These are phyloP conservation scores for Clarkia xantiana DNA, from an alignment of 345 rosid species.

Conservation along the genomic window DNA sequence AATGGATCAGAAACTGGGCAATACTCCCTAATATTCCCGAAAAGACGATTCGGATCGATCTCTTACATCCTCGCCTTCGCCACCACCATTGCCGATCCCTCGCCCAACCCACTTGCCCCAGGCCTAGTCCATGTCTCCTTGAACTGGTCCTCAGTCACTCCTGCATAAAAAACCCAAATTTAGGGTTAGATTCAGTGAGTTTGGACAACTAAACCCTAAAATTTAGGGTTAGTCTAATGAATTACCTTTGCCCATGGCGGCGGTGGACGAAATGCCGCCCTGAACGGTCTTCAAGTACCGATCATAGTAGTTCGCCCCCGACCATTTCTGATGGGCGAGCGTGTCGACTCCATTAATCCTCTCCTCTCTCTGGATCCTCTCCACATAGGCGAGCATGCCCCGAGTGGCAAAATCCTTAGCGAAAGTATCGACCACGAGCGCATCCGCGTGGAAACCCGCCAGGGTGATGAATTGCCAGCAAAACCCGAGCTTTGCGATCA, in stretches of 20 bases:
- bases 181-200: neutral
- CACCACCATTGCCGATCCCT: slow-evolving; percentile 37
- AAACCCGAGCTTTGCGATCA: slow-evolving; percentile 62
- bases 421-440: slow-evolving; percentile 66
- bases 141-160: slow-evolving; percentile 96
- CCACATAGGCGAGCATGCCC: slow-evolving; percentile 94
- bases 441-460: slow-evolving; percentile 90
- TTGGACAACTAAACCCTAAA: too few species aligned
- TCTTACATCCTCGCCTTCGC: slow-evolving; percentile 70
- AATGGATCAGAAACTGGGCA: slow-evolving; percentile 11
- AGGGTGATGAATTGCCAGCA: slow-evolving; percentile 97
- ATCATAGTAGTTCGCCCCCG: slow-evolving; percentile 85
- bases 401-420: slow-evolving; percentile 64
- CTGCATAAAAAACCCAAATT: slow-evolving; percentile 13
- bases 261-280: slow-evolving; percentile 93
- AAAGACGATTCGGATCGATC: slow-evolving; percentile 4
- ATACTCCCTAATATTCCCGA: slow-evolving; percentile 1
- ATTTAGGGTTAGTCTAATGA: neutral
- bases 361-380: slow-evolving; percentile 96
- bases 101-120: slow-evolving; percentile 35
- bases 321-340: slow-evolving; percentile 98
- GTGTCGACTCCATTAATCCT: slow-evolving; percentile 89
- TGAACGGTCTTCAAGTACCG: slow-evolving; percentile 76
- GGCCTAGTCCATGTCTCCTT: slow-evolving; percentile 75
- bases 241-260: slow-evolving; percentile 96